Percentiles rank a stretch among this genome's conserved stretches.
Evolutionary conservation across 768 basidiomycete species (phyloP).

Genomic region (Fistulinella prunicolor): DNA sequence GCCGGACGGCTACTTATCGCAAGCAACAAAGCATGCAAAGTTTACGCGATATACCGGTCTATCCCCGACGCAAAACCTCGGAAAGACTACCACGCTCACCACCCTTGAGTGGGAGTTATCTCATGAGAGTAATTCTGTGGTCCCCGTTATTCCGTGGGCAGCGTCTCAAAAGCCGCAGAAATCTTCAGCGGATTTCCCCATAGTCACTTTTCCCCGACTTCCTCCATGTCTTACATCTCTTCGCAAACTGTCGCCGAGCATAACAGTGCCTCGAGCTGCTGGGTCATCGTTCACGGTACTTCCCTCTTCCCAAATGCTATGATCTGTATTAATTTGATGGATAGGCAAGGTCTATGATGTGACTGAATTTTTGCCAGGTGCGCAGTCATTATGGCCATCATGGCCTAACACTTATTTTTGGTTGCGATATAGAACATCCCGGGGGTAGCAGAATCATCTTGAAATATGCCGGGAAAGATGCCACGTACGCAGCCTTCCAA

Average conservation of each 20-base stretch:
- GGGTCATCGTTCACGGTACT: slow-evolving; percentile 67
- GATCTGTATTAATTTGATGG: slow-evolving; percentile 61
- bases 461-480: slow-evolving; percentile 84
- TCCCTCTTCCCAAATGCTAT: slow-evolving; percentile 30
- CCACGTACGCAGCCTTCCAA: slow-evolving; percentile 52
- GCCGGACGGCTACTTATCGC: neutral
- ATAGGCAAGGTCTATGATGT: slow-evolving; percentile 76
- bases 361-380: slow-evolving; percentile 70
- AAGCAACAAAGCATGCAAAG: neutral
- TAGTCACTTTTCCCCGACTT: neutral
- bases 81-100: neutral
- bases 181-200: neutral
- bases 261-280: slow-evolving; percentile 56
- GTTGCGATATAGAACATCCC: slow-evolving; percentile 50
- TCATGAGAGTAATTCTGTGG: slow-evolving; percentile 1
- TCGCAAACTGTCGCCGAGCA: slow-evolving; percentile 49
- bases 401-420: neutral
- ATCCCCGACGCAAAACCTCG: slow-evolving; percentile 10
- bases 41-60: slow-evolving; percentile 16
- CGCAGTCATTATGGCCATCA: slow-evolving; percentile 45
- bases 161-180: slow-evolving; percentile 11
- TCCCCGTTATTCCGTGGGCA: slow-evolving; percentile 15
- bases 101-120: slow-evolving; percentile 1
- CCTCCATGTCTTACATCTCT: slow-evolving; percentile 28
- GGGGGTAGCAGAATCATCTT: slow-evolving; percentile 81